Evolutionary conservation across 257 asterid genomes (phyloP), one percentile per base, ranked within the genome.

Genomic region (Plectranthus barbatus): DNA sequence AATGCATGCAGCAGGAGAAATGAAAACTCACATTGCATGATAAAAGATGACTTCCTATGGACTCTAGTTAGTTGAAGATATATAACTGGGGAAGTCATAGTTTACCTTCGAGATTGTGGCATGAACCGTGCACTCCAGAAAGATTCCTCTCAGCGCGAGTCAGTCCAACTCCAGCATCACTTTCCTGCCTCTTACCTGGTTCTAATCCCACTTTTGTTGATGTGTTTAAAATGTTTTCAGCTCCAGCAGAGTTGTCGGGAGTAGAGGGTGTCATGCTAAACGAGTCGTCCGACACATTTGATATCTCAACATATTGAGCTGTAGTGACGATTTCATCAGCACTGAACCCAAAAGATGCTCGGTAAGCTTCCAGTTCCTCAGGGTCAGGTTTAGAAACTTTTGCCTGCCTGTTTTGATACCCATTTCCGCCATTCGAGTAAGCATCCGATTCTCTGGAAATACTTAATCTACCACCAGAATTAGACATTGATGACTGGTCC

Each of bases 311-410:
- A 63, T 88, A 88, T 48, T 81, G 89, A 42, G 86, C 20, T 13
- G 96, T 85, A 10, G 84, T 81, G 53, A 85, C 78, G 46, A 88
- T 78, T 68, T 88, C 96, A 80, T 88, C 96, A 39, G 96, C 96
- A 72, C 96, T 88, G 79, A 88, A 88, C 69, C 94, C 96, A 61
- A 88, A 88, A 14, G 96, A 88, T 14, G 96, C 96, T 76, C 96
- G 75, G 59, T 88, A 88, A 46, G 96, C 96, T 76, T 88, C 96
- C 29, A 88, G 62, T 66, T 88, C 96, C 76, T 88, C 96, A 3
- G 66, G 83, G 55, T 88, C 96, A 14, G 75, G 87, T 65, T 85
- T 88, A 61, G 68, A 55, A 55, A 85, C 56, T 66, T 81, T 88
- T 39, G 50, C 72, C 70, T 67, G 86, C 72, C 94, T 67, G 44